Evolutionary conservation across 495 filamentous ascomycete genomes (phyloP).

Genomic region (Xylaria venustula): DNA sequence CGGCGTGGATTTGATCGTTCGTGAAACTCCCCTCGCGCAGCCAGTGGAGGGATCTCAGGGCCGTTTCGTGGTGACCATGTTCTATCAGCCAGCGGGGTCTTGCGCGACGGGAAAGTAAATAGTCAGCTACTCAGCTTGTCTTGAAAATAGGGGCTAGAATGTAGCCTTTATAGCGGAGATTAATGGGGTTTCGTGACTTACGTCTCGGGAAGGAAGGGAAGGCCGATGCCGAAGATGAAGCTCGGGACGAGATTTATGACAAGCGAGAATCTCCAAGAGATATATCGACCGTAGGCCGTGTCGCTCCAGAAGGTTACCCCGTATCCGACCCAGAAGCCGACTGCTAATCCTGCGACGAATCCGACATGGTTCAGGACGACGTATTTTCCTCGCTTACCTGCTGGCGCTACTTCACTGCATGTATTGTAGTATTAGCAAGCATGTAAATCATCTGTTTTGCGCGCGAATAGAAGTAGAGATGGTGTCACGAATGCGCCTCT

Average conservation of each 20-base stretch:
- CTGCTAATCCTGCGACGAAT: slow-evolving; percentile 50
- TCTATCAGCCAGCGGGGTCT: slow-evolving; percentile 53
- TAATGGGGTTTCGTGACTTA: slow-evolving; percentile 33
- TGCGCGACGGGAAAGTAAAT: background rate
- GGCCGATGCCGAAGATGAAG: slow-evolving; percentile 39
- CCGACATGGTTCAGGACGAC: slow-evolving; percentile 60
- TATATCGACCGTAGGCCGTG: slow-evolving; percentile 23
- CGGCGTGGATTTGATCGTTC: slow-evolving; percentile 31
- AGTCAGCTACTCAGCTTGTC: background rate
- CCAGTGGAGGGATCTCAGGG: slow-evolving; percentile 38
- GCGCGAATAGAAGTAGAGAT: background rate
- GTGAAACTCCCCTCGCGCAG: slow-evolving; percentile 44
- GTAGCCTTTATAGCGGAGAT: too few species aligned
- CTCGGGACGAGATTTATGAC: slow-evolving; percentile 45
- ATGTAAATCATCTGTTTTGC: background rate
- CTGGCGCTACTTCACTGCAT: slow-evolving; percentile 52
- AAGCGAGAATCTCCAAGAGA: slow-evolving; percentile 49
- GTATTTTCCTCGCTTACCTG: slow-evolving; percentile 49
- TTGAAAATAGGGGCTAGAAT: background rate
- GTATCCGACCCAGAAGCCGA: slow-evolving; percentile 54
- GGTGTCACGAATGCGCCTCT: background rate
- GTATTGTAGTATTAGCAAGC: background rate
- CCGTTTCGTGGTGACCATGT: slow-evolving; percentile 36
- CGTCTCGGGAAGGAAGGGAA: slow-evolving; percentile 52
- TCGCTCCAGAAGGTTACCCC: slow-evolving; percentile 42